These are phyloP conservation scores for Podospora tetraspora DNA, from an alignment of 495 filamentous ascomycete genomes.

Conservation along the genomic window DNA sequence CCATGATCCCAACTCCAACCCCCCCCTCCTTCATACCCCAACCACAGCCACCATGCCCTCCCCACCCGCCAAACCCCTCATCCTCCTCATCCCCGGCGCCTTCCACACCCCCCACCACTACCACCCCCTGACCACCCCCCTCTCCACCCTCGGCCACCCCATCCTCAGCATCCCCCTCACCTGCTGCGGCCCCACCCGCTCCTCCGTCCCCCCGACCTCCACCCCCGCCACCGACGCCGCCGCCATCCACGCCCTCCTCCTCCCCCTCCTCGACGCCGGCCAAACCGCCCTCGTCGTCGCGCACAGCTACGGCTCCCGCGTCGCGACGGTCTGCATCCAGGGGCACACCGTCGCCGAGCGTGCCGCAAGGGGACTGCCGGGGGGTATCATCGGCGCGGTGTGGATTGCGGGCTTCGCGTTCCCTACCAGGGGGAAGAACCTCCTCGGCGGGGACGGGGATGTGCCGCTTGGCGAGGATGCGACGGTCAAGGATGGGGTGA, in stretches of 20 bases:
- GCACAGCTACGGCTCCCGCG: slow-evolving; percentile 10
- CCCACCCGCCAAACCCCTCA: not conserved
- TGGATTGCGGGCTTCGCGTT: slow-evolving; percentile 8
- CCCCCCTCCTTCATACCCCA: too few relatives aligned
- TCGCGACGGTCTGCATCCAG: not conserved
- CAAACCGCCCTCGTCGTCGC: not conserved
- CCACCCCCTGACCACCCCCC: slow-evolving; percentile 1
- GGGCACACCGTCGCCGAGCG: slow-evolving; percentile 6
- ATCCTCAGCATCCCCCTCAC: slow-evolving; percentile 4
- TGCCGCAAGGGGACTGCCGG: not conserved
- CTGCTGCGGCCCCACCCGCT: not conserved
- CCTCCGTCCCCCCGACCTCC: not conserved
- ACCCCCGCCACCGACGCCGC: slow-evolving; percentile 6
- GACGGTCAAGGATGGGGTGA: not conserved
- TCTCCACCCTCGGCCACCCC: slow-evolving; percentile 2
- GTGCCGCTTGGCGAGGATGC: not conserved
- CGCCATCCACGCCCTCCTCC: not conserved
- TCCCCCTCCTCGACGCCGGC: slow-evolving; percentile 8
- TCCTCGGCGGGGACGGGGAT: not conserved
- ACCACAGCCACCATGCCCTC: not conserved
- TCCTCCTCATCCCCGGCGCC: slow-evolving; percentile 11
- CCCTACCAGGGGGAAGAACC: not conserved
- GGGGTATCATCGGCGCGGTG: not conserved
- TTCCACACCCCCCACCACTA: slow-evolving; percentile 8
- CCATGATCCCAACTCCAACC: not conserved